phyloP scores from a whole-genome alignment of 768 basidiomycete genomes.

The Strobilomyces echinocephalus region DNA sequence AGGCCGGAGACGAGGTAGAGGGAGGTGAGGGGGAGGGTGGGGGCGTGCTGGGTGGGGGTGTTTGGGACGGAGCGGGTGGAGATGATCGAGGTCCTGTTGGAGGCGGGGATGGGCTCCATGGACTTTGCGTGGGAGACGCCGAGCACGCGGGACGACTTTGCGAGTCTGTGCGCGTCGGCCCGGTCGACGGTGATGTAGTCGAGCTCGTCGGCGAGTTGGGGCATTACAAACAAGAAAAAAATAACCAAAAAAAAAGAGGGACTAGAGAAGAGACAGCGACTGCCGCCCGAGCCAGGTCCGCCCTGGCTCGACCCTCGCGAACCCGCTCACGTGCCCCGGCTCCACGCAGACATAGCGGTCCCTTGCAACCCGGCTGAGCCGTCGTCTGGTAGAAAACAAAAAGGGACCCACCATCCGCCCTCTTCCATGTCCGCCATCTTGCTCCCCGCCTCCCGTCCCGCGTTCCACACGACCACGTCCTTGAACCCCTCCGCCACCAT shows the following conservation, averaged over 20 bases:
- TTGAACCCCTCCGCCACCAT: constrained; percentile 55
- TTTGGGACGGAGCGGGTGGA: constrained; percentile 50
- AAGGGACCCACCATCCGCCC: constrained; percentile 62
- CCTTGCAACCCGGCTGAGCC: constrained; percentile 39
- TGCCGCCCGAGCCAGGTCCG: constrained; percentile 57
- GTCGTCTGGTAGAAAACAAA: no score
- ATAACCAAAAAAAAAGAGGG: no score
- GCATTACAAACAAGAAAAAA: constrained; percentile 1
- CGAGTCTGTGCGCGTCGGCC: constrained; percentile 38
- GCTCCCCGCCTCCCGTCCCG: constrained; percentile 59
- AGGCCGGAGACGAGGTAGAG: constrained; percentile 87
- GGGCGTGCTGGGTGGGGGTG: constrained; percentile 56
- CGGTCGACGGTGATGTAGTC: constrained; percentile 62
- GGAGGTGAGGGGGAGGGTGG: constrained; percentile 73
- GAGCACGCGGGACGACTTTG: constrained; percentile 76
- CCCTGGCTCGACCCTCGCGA: constrained; percentile 56
- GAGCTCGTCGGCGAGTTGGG: constrained; percentile 58
- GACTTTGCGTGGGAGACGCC: constrained; percentile 70
- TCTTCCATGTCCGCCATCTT: constrained; percentile 89
- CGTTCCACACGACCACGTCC: constrained; percentile 95
- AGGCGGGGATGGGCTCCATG: constrained; percentile 83
- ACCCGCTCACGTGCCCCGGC: constrained; percentile 80
- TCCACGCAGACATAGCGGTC: constrained; percentile 87
- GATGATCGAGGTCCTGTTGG: constrained; percentile 69
- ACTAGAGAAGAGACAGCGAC: constrained; percentile 25